phyloP scores from a whole-genome alignment of 805 yeast species.

The Trichomonascus vanleenenianus region DNA sequence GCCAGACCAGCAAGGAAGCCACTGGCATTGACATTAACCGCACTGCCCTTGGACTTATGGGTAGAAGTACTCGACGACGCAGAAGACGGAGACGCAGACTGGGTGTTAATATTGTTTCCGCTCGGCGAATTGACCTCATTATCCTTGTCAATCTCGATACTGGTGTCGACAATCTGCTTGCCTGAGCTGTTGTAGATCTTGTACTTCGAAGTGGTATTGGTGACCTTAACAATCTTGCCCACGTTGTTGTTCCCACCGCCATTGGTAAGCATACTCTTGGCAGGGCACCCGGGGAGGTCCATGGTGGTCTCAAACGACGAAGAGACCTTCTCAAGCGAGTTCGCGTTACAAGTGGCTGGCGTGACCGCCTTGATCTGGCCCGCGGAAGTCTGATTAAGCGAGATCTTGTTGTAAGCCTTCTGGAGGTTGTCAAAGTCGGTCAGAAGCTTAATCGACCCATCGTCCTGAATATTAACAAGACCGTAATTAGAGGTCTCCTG shows the following conservation, averaged over 20 bases:
- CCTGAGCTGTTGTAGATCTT: constrained; percentile 26
- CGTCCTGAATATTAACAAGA: constrained; percentile 51
- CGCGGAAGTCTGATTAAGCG: constrained; percentile 18
- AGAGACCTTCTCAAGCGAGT: constrained; percentile 19
- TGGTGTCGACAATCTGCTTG: constrained; percentile 21
- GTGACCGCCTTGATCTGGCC: constrained; percentile 14
- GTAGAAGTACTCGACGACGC: constrained; percentile 14
- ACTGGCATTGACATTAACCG: constrained; percentile 10
- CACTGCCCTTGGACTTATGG: constrained; percentile 10
- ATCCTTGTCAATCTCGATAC: constrained; percentile 16
- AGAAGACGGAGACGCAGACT: constrained; percentile 12
- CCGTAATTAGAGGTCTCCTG: constrained; percentile 76
- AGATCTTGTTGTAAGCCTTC: constrained; percentile 41
- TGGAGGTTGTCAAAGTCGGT: constrained; percentile 58
- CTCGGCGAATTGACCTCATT: constrained; percentile 21
- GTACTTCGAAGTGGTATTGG: constrained; percentile 22
- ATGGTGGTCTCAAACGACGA: constrained; percentile 24
- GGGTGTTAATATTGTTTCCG: constrained; percentile 9
- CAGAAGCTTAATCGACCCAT: constrained; percentile 41
- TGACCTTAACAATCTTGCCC: constrained; percentile 27
- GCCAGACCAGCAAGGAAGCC: not conserved
- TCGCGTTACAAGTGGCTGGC: constrained; percentile 23
- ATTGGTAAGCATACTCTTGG: constrained; percentile 25
- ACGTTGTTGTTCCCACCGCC: constrained; percentile 33
- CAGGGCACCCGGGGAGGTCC: constrained; percentile 32